A percentile compares a stretch with the other conserved stretches of the same genome.
These are phyloP conservation scores for Talaromyces sp. DNA, from an alignment of 2,329 filamentous ascomycete species.

Conservation along the genomic window DNA sequence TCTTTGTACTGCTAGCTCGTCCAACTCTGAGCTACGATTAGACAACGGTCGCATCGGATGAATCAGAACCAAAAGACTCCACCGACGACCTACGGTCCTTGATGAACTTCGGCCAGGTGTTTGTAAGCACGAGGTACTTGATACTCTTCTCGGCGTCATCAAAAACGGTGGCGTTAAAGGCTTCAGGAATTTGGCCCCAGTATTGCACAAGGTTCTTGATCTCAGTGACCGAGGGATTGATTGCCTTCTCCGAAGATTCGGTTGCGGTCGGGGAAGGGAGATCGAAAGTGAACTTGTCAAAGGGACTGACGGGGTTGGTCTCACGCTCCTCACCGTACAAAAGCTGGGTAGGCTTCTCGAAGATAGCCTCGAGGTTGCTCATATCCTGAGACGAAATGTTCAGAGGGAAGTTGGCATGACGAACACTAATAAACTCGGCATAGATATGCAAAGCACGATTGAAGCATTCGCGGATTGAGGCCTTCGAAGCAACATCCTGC, in stretches of 20 bases:
- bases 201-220: constrained; percentile 34
- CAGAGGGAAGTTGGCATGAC: constrained; percentile 67
- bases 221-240: constrained; percentile 18
- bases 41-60: no score
- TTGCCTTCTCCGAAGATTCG: constrained; percentile 16
- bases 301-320: constrained; percentile 43
- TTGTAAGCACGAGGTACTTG: constrained; percentile 68
- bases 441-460: constrained; percentile 65
- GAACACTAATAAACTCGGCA: constrained; percentile 61
- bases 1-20: no score
- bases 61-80: constrained; percentile 9
- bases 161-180: constrained; percentile 58
- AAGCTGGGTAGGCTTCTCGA: constrained; percentile 55
- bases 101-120: constrained; percentile 62
- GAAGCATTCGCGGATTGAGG: constrained; percentile 55
- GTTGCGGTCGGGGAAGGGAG: neutral
- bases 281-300: constrained; percentile 16
- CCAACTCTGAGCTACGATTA: no score
- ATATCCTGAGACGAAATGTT: constrained; percentile 65
- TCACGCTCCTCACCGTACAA: constrained; percentile 40
- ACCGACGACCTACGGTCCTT: constrained; percentile 22
- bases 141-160: constrained; percentile 63
- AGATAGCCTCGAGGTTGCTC: constrained; percentile 58
- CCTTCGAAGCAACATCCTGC: constrained; percentile 13
- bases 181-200: constrained; percentile 42